A percentile compares a stretch with the other conserved stretches of the same genome.
Conservation (phyloP, 768 basidiomycete genomes). For the Leccinum variicolor region DNA sequence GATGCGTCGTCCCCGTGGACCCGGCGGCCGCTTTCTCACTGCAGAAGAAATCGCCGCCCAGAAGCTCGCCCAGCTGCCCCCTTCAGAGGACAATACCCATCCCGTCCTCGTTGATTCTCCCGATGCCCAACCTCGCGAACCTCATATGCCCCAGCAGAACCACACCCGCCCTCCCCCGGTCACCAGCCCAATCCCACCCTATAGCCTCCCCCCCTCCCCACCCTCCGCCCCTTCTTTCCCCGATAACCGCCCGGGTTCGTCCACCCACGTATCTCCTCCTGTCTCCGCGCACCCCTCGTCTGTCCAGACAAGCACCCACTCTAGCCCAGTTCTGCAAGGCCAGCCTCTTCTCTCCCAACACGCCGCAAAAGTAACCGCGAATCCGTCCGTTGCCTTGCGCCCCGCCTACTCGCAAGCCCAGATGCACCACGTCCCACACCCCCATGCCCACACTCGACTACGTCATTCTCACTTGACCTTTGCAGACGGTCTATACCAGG, state of each 20-base stretch:
- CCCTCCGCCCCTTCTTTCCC: slow-evolving; percentile 18
- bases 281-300: slow-evolving; percentile 21
- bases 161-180: slow-evolving; percentile 19
- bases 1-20: slow-evolving; percentile 94
- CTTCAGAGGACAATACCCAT: slow-evolving; percentile 21
- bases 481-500: slow-evolving; percentile 36
- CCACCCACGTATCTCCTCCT: slow-evolving; percentile 19
- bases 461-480: slow-evolving; percentile 57
- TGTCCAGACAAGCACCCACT: slow-evolving; percentile 20
- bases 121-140: slow-evolving; percentile 10
- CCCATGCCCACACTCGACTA: slow-evolving; percentile 73
- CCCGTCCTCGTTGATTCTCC: slow-evolving; percentile 18
- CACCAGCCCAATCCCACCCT: slow-evolving; percentile 12
- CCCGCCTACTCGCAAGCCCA: slow-evolving; percentile 56
- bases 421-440: slow-evolving; percentile 81
- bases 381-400: slow-evolving; percentile 47
- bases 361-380: slow-evolving; percentile 29
- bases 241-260: slow-evolving; percentile 11
- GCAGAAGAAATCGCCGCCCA: slow-evolving; percentile 92
- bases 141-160: slow-evolving; percentile 10
- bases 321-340: slow-evolving; percentile 12
- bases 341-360: slow-evolving; percentile 23
- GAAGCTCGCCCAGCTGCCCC: slow-evolving; percentile 41
- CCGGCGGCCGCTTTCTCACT: slow-evolving; percentile 96
- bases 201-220: slow-evolving; percentile 22